Evolutionary conservation across 768 basidiomycete species (phyloP).

Genomic region (Amanita muscaria): DNA sequence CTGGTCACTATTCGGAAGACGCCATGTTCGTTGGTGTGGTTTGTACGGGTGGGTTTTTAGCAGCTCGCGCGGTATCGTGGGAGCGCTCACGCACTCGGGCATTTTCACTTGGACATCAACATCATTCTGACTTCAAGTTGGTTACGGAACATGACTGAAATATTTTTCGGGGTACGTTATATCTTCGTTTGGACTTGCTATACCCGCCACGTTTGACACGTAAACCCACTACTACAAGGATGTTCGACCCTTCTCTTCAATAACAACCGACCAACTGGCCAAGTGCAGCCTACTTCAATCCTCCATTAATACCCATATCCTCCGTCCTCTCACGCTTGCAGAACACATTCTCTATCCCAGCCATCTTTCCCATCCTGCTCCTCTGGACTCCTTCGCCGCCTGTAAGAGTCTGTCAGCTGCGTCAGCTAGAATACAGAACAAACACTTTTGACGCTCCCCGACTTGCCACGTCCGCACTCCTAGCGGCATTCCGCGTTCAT

Average conservation of each 20-base stretch:
- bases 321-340: conserved; percentile 57
- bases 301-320: conserved; percentile 60
- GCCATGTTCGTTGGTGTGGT: conserved; percentile 45
- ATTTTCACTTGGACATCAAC: conserved; percentile 28
- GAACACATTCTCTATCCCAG: conserved; percentile 23
- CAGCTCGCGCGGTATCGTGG: too few relatives aligned
- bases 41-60: conserved; percentile 48
- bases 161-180: conserved; percentile 56
- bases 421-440: conserved; percentile 25
- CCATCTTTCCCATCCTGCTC: conserved; percentile 35
- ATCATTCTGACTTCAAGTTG: conserved; percentile 46
- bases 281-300: conserved; percentile 65
- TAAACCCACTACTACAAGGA: conserved; percentile 32
- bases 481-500: conserved; percentile 46
- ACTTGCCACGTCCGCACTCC: conserved; percentile 21
- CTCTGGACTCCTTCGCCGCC: conserved; percentile 36
- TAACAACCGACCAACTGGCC: conserved; percentile 70
- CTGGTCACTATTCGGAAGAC: conserved; percentile 41
- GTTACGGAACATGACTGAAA: conserved; percentile 61
- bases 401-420: conserved; percentile 21
- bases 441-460: conserved; percentile 23
- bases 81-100: neutral
- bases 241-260: conserved; percentile 56
- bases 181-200: neutral
- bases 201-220: neutral